Conservation (phyloP, 169 alveolate species). For the Amoebophrya sp. region DNA sequence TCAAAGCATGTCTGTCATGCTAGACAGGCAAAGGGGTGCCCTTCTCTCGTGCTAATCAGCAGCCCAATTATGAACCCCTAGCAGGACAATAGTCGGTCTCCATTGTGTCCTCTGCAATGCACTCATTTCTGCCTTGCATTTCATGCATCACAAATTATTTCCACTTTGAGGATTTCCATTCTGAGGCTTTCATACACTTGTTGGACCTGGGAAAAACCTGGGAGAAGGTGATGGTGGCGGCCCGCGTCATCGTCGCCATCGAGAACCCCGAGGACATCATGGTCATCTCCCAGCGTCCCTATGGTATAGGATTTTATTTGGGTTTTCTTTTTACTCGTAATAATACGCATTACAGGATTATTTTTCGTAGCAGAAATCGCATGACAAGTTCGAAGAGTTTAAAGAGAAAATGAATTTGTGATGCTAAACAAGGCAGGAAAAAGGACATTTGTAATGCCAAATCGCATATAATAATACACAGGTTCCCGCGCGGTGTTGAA, state of each 20-base stretch:
- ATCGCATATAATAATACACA: slow-evolving; percentile 38
- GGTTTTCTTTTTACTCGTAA: background rate
- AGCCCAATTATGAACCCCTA: too few species aligned
- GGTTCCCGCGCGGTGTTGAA: slow-evolving; percentile 98
- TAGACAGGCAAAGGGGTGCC: too few species aligned
- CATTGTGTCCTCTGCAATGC: too few species aligned
- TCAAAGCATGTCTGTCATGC: too few species aligned
- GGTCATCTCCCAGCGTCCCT: slow-evolving; percentile 91
- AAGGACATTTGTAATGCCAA: background rate
- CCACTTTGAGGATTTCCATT: too few species aligned
- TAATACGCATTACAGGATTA: background rate
- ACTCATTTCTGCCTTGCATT: too few species aligned
- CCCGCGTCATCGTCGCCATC: slow-evolving; percentile 96
- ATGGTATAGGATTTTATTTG: slow-evolving; percentile 11
- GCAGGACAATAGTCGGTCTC: too few species aligned
- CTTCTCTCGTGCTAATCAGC: too few species aligned
- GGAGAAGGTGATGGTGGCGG: slow-evolving; percentile 96
- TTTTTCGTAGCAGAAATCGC: background rate
- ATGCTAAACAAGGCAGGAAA: background rate
- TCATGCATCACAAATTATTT: too few species aligned
- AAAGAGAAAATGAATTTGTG: background rate
- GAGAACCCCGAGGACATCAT: slow-evolving; percentile 94
- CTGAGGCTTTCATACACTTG: too few species aligned
- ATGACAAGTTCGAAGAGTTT: background rate
- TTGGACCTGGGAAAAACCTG: slow-evolving; percentile 94